phyloP scores from a whole-genome alignment of 2,329 filamentous ascomycete species.

The Raffaelea albimanens region DNA sequence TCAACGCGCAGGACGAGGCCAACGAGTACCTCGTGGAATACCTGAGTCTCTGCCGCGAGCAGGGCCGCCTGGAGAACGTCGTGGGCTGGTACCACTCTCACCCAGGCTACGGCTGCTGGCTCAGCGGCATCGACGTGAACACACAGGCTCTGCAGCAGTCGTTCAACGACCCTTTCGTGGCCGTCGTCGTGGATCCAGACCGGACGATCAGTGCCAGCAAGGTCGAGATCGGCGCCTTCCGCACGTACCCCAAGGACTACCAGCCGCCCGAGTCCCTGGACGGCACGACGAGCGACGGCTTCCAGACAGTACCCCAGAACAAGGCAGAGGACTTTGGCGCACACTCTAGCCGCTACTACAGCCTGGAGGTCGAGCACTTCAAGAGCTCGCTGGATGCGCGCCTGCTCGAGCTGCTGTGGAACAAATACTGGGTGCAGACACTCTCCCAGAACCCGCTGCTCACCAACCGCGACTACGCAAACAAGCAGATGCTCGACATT shows the following conservation, averaged over 20 bases:
- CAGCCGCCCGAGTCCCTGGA: conserved; percentile 30
- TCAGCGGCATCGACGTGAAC: conserved; percentile 87
- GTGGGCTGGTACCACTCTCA: conserved; percentile 98
- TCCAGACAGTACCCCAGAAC: conserved; percentile 74
- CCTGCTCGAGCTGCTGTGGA: conserved; percentile 84
- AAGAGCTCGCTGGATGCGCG: conserved; percentile 86
- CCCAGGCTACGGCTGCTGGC: conserved; percentile 96
- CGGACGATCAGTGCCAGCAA: conserved; percentile 90
- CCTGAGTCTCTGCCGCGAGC: conserved; percentile 64
- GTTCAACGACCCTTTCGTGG: conserved; percentile 84
- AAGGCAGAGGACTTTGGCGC: conserved; percentile 96
- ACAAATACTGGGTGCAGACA: conserved; percentile 98
- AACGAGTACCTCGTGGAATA: conserved; percentile 96
- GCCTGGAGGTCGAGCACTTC: conserved; percentile 84
- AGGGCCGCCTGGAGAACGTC: conserved; percentile 74
- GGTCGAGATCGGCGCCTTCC: conserved; percentile 94
- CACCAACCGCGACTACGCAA: conserved; percentile 86
- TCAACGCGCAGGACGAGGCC: conserved; percentile 91
- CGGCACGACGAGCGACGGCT: conserved; percentile 40
- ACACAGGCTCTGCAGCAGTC: conserved; percentile 81
- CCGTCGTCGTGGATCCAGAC: conserved; percentile 93
- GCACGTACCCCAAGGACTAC: conserved; percentile 75
- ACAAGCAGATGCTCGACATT: conserved; percentile 84
- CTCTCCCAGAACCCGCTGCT: conserved; percentile 84
- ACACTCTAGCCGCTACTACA: conserved; percentile 83